Conservation (phyloP, 371 early-diverging fungal genomes). For the Syncephalis fuscata region DNA sequence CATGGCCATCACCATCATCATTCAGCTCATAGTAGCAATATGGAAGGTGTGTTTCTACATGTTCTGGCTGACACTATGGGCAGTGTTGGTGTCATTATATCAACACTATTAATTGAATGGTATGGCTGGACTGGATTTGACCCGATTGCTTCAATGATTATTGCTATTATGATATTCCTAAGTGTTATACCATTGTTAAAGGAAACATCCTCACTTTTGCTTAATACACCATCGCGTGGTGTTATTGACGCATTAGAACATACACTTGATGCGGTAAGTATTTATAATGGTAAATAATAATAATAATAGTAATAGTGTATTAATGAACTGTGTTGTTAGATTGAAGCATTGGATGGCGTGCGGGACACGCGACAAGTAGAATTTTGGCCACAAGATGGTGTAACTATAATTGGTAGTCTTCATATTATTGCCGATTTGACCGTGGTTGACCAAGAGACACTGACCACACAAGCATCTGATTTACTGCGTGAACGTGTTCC, state of each 20-base stretch:
- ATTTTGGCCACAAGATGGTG: background rate
- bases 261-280: too few species aligned
- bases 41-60: constrained; percentile 90
- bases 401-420: background rate
- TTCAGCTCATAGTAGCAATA: constrained; percentile 33
- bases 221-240: constrained; percentile 9
- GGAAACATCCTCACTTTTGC: constrained; percentile 37
- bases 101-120: constrained; percentile 70
- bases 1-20: constrained; percentile 29
- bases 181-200: constrained; percentile 73
- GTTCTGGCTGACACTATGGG: constrained; percentile 92
- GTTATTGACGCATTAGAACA: too few species aligned
- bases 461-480: too few species aligned
- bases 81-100: constrained; percentile 87
- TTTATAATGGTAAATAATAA: too few species aligned
- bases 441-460: background rate
- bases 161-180: constrained; percentile 70
- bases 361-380: background rate
- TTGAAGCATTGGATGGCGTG: background rate
- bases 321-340: too few species aligned
- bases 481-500: too few species aligned
- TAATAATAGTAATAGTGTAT: too few species aligned
- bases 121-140: constrained; percentile 93
- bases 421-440: background rate
- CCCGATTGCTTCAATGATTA: constrained; percentile 86